phyloP scores from a whole-genome alignment of 1,139 yeast species.

The Candida tetrigidarum region DNA sequence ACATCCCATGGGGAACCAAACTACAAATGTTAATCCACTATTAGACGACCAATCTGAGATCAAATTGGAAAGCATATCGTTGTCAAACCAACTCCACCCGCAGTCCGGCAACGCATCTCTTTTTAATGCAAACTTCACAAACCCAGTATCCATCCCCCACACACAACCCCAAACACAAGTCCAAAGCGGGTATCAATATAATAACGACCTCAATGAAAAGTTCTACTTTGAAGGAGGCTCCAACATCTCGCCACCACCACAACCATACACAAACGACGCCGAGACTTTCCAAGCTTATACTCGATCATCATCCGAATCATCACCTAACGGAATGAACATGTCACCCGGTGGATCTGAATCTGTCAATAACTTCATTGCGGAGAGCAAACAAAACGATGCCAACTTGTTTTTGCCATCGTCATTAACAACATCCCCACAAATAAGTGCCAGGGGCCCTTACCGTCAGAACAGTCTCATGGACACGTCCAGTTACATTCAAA shows the following conservation, averaged over 20 bases:
- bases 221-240: slow-evolving; percentile 6
- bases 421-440: slow-evolving; percentile 2
- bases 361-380: slow-evolving; percentile 9
- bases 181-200: slow-evolving; percentile 6
- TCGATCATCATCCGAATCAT: slow-evolving; percentile 14
- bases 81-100: slow-evolving; percentile 13
- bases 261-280: slow-evolving; percentile 4
- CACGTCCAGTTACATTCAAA: neutral
- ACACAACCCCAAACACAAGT: neutral
- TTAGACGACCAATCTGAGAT: slow-evolving; percentile 17
- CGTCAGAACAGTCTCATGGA: slow-evolving; percentile 2
- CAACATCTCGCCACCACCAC: slow-evolving; percentile 6
- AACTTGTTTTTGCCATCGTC: neutral
- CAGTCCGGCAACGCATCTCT: neutral
- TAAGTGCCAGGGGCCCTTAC: neutral
- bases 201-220: slow-evolving; percentile 3
- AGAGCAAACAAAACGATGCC: slow-evolving; percentile 4
- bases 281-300: neutral
- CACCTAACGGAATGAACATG: slow-evolving; percentile 12
- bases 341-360: slow-evolving; percentile 20
- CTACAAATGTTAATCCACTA: neutral
- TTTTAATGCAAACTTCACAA: neutral
- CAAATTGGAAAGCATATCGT: slow-evolving; percentile 17
- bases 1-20: neutral
- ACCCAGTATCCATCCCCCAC: neutral